Evolutionary conservation across 148 eudicot species (phyloP).

Genomic region (Arctostaphylos glauca): DNA sequence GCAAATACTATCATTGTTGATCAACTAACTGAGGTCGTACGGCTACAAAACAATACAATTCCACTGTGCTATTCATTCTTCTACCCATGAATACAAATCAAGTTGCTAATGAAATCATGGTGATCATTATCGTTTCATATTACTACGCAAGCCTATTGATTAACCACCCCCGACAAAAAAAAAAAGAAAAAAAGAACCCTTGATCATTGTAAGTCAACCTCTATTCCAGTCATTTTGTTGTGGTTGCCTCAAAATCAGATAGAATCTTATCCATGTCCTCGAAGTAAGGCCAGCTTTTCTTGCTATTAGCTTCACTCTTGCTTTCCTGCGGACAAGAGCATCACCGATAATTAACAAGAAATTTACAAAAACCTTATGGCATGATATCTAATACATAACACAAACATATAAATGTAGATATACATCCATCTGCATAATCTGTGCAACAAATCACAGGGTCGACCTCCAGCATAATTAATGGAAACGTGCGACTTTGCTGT

Average conservation of each 20-base stretch:
- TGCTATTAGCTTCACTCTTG: constrained; percentile 42
- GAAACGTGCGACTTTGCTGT: neutral
- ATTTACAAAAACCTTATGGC: neutral
- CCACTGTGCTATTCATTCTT: neutral
- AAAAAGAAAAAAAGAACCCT: neutral
- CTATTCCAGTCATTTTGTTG: constrained; percentile 15
- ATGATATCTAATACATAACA: neutral
- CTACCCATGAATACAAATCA: neutral
- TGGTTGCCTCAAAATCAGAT: constrained; percentile 44
- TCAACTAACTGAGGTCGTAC: neutral
- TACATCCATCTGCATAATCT: neutral
- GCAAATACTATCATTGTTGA: neutral
- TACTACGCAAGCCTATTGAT: neutral
- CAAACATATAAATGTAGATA: neutral
- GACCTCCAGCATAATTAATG: neutral
- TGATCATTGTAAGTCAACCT: neutral
- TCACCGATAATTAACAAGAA: neutral
- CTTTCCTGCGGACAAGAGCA: constrained; percentile 53
- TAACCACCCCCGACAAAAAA: neutral
- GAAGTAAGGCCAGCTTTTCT: constrained; percentile 65
- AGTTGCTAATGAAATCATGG: neutral
- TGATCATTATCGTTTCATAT: neutral
- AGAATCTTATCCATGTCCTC: constrained; percentile 57
- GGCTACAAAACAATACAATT: constrained; percentile 25
- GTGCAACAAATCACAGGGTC: neutral